Conservation (phyloP, 2,329 filamentous ascomycete species). For the Trichophyton verrucosum region DNA sequence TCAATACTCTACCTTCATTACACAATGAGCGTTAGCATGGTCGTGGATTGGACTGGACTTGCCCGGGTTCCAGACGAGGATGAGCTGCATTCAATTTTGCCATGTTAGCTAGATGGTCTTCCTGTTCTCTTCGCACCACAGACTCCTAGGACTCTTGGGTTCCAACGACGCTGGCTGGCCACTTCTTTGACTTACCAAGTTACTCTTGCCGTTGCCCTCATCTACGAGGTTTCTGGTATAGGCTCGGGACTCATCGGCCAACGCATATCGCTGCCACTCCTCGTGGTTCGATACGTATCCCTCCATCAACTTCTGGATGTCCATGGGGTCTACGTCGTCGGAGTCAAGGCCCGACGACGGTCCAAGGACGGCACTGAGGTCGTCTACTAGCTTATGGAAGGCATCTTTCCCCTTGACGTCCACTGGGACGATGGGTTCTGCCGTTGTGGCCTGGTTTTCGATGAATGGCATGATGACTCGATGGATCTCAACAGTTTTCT, state of each 20-base stretch:
- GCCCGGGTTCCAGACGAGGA: constrained; percentile 80
- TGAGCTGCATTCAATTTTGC: constrained; percentile 44
- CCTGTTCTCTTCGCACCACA: constrained; percentile 9
- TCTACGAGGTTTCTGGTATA: constrained; percentile 88
- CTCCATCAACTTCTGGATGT: constrained; percentile 61
- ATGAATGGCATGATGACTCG: not conserved
- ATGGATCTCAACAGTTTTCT: not conserved
- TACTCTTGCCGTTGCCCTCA: constrained; percentile 72
- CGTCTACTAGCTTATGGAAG: constrained; percentile 59
- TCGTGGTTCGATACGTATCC: constrained; percentile 55
- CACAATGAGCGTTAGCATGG: constrained; percentile 75
- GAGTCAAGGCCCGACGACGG: constrained; percentile 72
- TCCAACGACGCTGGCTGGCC: not conserved
- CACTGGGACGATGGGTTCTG: constrained; percentile 6
- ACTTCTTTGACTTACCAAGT: constrained; percentile 44
- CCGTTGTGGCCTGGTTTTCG: constrained; percentile 8
- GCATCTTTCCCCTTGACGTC: constrained; percentile 15
- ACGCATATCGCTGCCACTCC: constrained; percentile 65
- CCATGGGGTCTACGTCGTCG: constrained; percentile 62
- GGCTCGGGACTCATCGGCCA: constrained; percentile 54
- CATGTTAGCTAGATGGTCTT: not conserved
- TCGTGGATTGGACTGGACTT: constrained; percentile 80
- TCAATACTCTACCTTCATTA: constrained; percentile 55
- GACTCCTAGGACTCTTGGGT: not conserved
- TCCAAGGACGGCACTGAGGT: constrained; percentile 63